Evolutionary conservation across 441 rosid genomes (phyloP).

Genomic region (Syzygium syzygioides): DNA sequence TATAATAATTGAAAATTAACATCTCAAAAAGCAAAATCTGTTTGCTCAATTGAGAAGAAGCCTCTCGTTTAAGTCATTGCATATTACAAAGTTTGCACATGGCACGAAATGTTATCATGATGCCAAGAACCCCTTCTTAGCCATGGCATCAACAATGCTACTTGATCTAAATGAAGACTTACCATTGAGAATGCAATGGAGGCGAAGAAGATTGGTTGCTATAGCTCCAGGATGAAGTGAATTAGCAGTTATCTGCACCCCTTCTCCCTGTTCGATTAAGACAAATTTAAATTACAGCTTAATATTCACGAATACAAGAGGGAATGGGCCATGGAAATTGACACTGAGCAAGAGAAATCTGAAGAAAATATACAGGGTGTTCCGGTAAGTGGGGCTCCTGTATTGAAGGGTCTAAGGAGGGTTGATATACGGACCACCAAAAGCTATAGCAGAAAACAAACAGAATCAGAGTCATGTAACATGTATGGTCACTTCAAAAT

Average conservation of each 20-base stretch:
- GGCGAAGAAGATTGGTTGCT: conserved; percentile 11
- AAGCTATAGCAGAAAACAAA: not conserved
- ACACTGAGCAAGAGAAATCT: not conserved
- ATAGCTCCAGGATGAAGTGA: conserved; percentile 20
- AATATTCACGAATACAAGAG: not conserved
- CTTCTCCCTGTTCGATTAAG: conserved; percentile 11
- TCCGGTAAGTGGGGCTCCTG: not conserved
- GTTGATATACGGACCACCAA: not conserved
- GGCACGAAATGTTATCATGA: not conserved
- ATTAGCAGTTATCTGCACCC: conserved; percentile 13
- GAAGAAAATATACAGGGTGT: not conserved
- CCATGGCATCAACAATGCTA: not conserved
- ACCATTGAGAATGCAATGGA: conserved; percentile 2
- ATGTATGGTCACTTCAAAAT: not conserved
- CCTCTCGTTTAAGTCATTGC: not conserved
- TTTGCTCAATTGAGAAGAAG: not conserved
- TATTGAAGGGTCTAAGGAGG: not conserved
- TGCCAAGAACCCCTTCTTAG: not conserved
- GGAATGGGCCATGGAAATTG: not conserved
- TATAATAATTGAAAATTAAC: not conserved
- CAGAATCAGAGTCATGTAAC: not conserved
- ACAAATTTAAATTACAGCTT: not conserved
- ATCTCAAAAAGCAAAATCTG: not conserved
- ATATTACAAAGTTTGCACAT: not conserved
- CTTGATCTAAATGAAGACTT: not conserved